Conservation (phyloP, 148 eudicot genomes). For the Silene latifolia region DNA sequence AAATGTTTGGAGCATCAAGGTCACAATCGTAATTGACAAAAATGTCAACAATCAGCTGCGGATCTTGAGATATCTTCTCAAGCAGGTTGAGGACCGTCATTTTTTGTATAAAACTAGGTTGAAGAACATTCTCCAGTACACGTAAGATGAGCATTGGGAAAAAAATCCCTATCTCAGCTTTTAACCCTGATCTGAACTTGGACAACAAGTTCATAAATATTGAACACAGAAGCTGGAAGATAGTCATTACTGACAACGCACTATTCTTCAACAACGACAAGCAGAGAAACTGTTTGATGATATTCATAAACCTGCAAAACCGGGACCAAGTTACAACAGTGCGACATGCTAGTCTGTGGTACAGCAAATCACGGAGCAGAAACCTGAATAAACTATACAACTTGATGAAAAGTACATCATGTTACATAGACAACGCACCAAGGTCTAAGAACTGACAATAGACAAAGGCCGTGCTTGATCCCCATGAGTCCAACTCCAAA, state of each 20-base stretch:
- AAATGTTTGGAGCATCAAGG: conserved; percentile 92
- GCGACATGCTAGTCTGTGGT: neutral
- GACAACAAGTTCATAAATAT: conserved; percentile 70
- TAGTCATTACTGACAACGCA: conserved; percentile 89
- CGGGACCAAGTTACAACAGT: conserved; percentile 8
- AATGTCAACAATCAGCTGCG: conserved; percentile 75
- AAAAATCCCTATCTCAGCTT: conserved; percentile 91
- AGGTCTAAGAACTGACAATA: neutral
- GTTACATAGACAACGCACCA: neutral
- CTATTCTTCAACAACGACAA: conserved; percentile 92
- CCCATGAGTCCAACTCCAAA: neutral
- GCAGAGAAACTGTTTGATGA: conserved; percentile 85
- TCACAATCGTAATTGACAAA: conserved; percentile 99
- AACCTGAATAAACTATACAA: neutral
- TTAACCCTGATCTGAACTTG: conserved; percentile 82
- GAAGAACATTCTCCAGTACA: conserved; percentile 89
- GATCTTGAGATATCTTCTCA: conserved; percentile 85
- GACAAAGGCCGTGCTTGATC: neutral
- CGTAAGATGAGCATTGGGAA: conserved; percentile 96
- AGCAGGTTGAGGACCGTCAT: conserved; percentile 91
- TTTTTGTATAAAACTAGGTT: conserved; percentile 96
- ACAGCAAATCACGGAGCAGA: neutral
- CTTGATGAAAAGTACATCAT: neutral
- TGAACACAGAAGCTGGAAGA: conserved; percentile 92
- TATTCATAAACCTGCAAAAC: conserved; percentile 78